phyloP scores from a whole-genome alignment of 2,329 filamentous ascomycete genomes.

The Canariomyces notabilis region DNA sequence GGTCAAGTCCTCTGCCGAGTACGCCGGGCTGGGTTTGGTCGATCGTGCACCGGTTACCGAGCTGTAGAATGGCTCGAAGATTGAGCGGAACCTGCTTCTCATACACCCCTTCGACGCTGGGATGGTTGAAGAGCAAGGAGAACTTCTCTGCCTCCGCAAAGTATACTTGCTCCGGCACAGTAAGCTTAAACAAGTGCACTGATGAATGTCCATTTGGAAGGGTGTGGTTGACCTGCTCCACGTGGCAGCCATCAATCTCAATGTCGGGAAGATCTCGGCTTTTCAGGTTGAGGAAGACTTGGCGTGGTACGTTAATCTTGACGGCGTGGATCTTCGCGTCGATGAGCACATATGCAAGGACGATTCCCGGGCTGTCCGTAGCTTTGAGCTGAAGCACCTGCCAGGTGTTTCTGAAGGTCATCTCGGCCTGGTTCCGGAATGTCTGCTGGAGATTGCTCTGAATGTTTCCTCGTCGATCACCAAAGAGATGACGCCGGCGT shows the following conservation, averaged over 20 bases:
- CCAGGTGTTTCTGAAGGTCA: slow-evolving; percentile 89
- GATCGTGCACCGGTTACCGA: slow-evolving; percentile 89
- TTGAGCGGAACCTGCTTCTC: slow-evolving; percentile 88
- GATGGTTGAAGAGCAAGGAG: slow-evolving; percentile 77
- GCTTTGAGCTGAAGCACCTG: slow-evolving; percentile 83
- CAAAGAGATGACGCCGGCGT: slow-evolving; percentile 85
- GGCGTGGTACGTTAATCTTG: slow-evolving; percentile 82
- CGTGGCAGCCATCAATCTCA: slow-evolving; percentile 76
- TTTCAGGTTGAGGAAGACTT: slow-evolving; percentile 89
- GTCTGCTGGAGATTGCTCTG: slow-evolving; percentile 61
- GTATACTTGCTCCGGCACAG: slow-evolving; percentile 82
- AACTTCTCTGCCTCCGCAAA: slow-evolving; percentile 81
- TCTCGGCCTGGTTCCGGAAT: slow-evolving; percentile 88
- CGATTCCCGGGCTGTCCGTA: slow-evolving; percentile 79
- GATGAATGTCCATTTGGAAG: slow-evolving; percentile 93
- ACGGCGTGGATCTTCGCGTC: slow-evolving; percentile 85
- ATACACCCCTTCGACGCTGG: slow-evolving; percentile 95
- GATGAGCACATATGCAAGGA: slow-evolving; percentile 85
- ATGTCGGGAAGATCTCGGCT: slow-evolving; percentile 82
- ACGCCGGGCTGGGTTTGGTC: slow-evolving; percentile 88
- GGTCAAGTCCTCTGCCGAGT: slow-evolving; percentile 84
- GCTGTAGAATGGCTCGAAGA: slow-evolving; percentile 77
- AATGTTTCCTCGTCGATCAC: slow-evolving; percentile 67
- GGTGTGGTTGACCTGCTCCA: slow-evolving; percentile 89
- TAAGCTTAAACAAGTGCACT: slow-evolving; percentile 89